Conservation (phyloP, 1,139 yeast genomes). For the Yamadazyma pseudoaaseri region DNA sequence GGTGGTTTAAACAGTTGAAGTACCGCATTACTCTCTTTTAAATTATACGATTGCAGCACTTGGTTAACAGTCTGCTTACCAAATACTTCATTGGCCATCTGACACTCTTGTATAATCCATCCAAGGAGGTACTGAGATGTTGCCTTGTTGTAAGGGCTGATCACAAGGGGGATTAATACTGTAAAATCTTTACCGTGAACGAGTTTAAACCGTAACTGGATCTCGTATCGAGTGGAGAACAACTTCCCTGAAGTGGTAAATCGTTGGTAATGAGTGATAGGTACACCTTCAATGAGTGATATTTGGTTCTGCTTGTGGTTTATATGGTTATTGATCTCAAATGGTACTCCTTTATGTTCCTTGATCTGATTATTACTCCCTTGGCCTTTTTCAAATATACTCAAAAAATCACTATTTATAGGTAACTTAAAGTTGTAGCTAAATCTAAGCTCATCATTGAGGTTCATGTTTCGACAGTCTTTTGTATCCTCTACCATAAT, state of each 20-base stretch:
- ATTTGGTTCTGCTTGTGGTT: constrained; percentile 13
- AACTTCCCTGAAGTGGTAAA: constrained; percentile 52
- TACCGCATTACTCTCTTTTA: constrained; percentile 23
- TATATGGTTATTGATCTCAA: constrained; percentile 12
- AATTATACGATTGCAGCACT: constrained; percentile 20
- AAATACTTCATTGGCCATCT: constrained; percentile 35
- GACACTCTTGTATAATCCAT: constrained; percentile 57
- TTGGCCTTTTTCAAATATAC: constrained; percentile 18
- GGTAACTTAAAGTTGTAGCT: constrained; percentile 35
- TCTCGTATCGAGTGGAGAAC: constrained; percentile 53
- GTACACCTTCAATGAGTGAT: constrained; percentile 37
- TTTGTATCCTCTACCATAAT: constrained; percentile 31
- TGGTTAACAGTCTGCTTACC: constrained; percentile 31
- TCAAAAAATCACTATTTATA: constrained; percentile 35
- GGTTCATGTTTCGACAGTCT: constrained; percentile 19
- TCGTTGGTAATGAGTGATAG: constrained; percentile 45
- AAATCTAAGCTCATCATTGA: constrained; percentile 32
- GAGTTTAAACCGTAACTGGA: constrained; percentile 48
- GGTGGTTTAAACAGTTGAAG: constrained; percentile 25
- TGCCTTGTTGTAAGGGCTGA: constrained; percentile 51
- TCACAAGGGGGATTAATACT: constrained; percentile 49
- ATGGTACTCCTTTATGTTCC: constrained; percentile 9
- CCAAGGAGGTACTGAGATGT: constrained; percentile 43
- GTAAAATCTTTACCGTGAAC: constrained; percentile 50
- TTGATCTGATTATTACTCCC: constrained; percentile 11